These are phyloP conservation scores for Fusarium falciforme DNA, from an alignment of 2,329 filamentous ascomycete species.

Conservation along the genomic window DNA sequence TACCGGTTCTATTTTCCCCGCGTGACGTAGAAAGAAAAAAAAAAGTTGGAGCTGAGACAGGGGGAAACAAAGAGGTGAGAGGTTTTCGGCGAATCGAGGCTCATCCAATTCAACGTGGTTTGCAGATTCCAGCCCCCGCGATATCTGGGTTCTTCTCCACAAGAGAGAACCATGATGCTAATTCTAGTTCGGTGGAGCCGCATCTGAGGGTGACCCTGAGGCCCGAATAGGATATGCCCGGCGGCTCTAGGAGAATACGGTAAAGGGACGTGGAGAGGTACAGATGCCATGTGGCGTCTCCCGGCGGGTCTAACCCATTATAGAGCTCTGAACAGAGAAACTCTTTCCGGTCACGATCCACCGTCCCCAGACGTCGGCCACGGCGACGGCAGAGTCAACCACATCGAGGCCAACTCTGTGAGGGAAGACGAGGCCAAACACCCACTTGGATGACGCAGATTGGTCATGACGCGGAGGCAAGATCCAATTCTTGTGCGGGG, in stretches of 20 bases:
- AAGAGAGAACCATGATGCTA: slow-evolving; percentile 29
- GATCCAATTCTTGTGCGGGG: slow-evolving; percentile 30
- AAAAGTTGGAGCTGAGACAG: slow-evolving; percentile 5
- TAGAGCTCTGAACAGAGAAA: slow-evolving; percentile 31
- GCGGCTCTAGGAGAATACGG: slow-evolving; percentile 31
- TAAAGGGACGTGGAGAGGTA: neutral
- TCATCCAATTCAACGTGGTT: slow-evolving; percentile 30
- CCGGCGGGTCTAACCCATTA: slow-evolving; percentile 41
- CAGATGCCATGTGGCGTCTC: neutral
- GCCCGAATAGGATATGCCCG: slow-evolving; percentile 10
- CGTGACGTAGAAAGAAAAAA: slow-evolving; percentile 39
- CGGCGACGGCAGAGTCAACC: slow-evolving; percentile 21
- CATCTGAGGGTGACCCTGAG: neutral
- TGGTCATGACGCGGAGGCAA: slow-evolving; percentile 28
- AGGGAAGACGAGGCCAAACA: slow-evolving; percentile 32
- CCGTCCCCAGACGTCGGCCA: slow-evolving; percentile 36
- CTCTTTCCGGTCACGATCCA: slow-evolving; percentile 33
- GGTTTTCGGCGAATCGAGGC: slow-evolving; percentile 22
- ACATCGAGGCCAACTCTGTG: slow-evolving; percentile 27
- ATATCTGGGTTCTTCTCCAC: slow-evolving; percentile 19
- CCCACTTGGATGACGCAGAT: slow-evolving; percentile 36
- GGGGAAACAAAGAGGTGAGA: neutral
- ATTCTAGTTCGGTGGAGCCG: slow-evolving; percentile 20
- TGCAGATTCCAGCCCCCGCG: slow-evolving; percentile 14
- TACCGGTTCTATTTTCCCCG: slow-evolving; percentile 24